Evolutionary conservation across 179 eudicot genomes (phyloP).

Genomic region (Corrigiola litoralis): DNA sequence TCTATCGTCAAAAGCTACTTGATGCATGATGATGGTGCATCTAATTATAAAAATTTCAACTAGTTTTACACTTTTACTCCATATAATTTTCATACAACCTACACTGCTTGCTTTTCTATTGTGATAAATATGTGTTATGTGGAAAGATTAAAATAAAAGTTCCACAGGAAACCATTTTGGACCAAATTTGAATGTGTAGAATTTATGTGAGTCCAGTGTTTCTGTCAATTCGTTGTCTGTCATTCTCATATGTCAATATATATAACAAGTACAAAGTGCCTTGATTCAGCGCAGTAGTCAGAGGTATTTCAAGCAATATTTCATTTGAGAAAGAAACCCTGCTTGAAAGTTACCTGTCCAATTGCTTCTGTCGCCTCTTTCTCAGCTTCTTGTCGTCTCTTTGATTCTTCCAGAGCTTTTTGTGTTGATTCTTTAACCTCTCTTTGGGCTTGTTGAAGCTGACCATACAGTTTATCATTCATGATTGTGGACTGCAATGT

Average conservation of each 20-base stretch:
- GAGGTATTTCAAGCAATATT: neutral
- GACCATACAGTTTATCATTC: conserved; percentile 43
- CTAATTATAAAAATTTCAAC: neutral
- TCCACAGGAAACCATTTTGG: no score
- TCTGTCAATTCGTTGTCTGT: no score
- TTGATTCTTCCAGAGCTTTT: conserved; percentile 59
- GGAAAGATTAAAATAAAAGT: no score
- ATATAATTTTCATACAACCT: no score
- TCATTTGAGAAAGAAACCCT: neutral
- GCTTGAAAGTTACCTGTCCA: conserved; percentile 35
- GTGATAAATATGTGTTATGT: no score
- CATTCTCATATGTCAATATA: no score
- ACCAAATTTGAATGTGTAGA: no score
- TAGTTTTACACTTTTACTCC: no score
- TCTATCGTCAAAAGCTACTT: neutral
- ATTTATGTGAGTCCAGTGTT: no score
- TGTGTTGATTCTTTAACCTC: conserved; percentile 50
- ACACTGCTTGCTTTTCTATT: no score
- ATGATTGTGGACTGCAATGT: conserved; percentile 19
- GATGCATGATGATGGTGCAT: neutral
- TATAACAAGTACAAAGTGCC: neutral
- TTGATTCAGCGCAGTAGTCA: neutral
- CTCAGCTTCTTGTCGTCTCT: conserved; percentile 60
- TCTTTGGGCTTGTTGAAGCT: conserved; percentile 47
- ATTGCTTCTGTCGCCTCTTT: conserved; percentile 54